Evolutionary conservation across 139 green algal genomes (phyloP), one percentile per base, ranked within the genome.

Genomic region (Ulvella scutata): DNA sequence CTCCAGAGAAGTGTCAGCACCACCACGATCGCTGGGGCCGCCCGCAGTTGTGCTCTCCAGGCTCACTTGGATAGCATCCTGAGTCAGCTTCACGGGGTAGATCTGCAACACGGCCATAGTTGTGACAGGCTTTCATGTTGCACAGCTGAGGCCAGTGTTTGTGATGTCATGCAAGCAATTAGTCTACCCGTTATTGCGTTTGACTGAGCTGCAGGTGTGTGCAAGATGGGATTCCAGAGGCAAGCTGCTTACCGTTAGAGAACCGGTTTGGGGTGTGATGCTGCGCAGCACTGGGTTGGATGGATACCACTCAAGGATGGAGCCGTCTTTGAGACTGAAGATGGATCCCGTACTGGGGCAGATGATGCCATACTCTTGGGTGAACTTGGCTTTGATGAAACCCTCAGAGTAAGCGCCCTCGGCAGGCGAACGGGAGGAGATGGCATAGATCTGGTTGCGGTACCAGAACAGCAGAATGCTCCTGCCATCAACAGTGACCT

Each of bases 391-490:
- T 33, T 85, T 83, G 59, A 95, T 89, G 79, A 99, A 98, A 38
- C 95, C 95, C 78, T 97, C 92, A 38, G 80, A 90, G 88, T 97
- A 99, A 21, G 93, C 93, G 17, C 93, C 95, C 81, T 98, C 95
- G 10, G 94, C 91, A 4, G 95, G 94, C 3, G 92, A 97, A 28
- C 87, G 83, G n/a, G 78, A 51, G 81, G 98, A 90, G 77, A 98
- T 95, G 60, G 87, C 89, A 62, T 88, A 95, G 31, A 98, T 92
- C 75, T 96, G 59, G 76, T 97, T 96, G 39, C 90, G 83, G 83
- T 98, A 99, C 94, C 94, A 99, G 78, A 99, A 96, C n/a, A 99
- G 44, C 37, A 99, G 79, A 33, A 98, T 85, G 9, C 79, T 78
- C 62, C 87, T 85, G 29, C 88, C 93, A 28, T 91, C 83, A 3